Evolutionary conservation across 495 filamentous ascomycete genomes (phyloP).

Genomic region (Paragyromitra xinjiangensis): DNA sequence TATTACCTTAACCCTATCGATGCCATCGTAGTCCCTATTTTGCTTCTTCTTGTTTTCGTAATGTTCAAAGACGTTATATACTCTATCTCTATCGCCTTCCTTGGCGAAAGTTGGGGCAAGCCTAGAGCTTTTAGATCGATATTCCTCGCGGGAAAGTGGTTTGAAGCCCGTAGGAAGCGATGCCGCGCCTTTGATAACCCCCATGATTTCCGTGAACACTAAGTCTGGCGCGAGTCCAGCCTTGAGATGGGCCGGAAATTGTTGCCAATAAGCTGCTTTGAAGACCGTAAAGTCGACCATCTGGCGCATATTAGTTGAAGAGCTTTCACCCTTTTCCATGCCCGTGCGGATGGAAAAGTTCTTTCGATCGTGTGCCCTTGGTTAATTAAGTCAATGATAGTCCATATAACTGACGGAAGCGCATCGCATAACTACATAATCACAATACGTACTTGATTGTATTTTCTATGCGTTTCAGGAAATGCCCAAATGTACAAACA

Average conservation of each 20-base stretch:
- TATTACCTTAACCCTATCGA: conserved; percentile 58
- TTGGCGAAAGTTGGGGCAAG: conserved; percentile 59
- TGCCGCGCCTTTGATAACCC: conserved; percentile 61
- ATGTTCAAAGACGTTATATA: conserved; percentile 58
- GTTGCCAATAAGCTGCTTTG: conserved; percentile 60
- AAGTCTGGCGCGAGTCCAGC: conserved; percentile 50
- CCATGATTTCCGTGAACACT: conserved; percentile 63
- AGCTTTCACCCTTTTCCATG: background rate
- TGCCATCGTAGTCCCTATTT: conserved; percentile 57
- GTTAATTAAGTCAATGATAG: background rate
- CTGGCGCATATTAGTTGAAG: conserved; percentile 8
- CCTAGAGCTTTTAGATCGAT: conserved; percentile 53
- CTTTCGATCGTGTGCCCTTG: conserved; percentile 23
- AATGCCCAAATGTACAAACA: conserved; percentile 62
- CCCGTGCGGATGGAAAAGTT: background rate
- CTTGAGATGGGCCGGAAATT: conserved; percentile 37
- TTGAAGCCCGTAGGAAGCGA: conserved; percentile 44
- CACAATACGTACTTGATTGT: conserved; percentile 48
- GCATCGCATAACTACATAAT: background rate
- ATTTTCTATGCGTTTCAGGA: conserved; percentile 59
- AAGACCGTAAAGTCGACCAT: conserved; percentile 60
- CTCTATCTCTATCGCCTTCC: conserved; percentile 53
- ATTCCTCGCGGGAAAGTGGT: conserved; percentile 57
- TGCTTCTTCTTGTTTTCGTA: conserved; percentile 60
- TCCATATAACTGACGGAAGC: background rate